A percentile compares a stretch with the other conserved stretches of the same genome.
These are phyloP conservation scores for Kockiozyma suomiensis DNA, from an alignment of 805 yeast species.

Conservation along the genomic window DNA sequence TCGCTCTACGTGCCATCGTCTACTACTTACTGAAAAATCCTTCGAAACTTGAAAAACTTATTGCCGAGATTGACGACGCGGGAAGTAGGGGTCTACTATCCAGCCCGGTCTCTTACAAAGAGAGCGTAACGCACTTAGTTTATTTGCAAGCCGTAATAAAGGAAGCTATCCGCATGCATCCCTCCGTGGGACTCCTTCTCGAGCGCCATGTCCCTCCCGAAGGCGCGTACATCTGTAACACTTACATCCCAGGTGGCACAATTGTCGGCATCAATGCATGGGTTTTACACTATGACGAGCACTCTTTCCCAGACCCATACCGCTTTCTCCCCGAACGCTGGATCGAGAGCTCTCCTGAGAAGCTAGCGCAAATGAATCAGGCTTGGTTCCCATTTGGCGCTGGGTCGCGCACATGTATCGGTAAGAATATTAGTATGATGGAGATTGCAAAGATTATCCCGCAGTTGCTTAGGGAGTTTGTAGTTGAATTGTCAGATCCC, in stretches of 20 bases:
- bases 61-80: slow-evolving; percentile 2
- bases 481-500: background rate
- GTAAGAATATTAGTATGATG: slow-evolving; percentile 41
- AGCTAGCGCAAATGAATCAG: slow-evolving; percentile 50
- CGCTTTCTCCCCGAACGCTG: slow-evolving; percentile 65
- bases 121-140: background rate
- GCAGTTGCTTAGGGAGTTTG: slow-evolving; percentile 11
- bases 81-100: slow-evolving; percentile 1
- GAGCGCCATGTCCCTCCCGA: slow-evolving; percentile 4
- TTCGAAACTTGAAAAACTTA: background rate
- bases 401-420: slow-evolving; percentile 75
- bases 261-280: slow-evolving; percentile 67
- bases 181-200: slow-evolving; percentile 6
- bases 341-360: slow-evolving; percentile 43
- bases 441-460: slow-evolving; percentile 5
- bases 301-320: slow-evolving; percentile 56
- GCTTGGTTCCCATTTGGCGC: slow-evolving; percentile 71
- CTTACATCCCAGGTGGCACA: slow-evolving; percentile 56
- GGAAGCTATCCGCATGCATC: slow-evolving; percentile 13
- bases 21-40: slow-evolving; percentile 9
- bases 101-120: background rate
- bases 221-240: slow-evolving; percentile 18
- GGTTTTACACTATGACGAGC: slow-evolving; percentile 57
- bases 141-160: slow-evolving; percentile 9
- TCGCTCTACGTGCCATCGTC: background rate